phyloP scores from a whole-genome alignment of 768 basidiomycete genomes.

The Sutorius australiensis region DNA sequence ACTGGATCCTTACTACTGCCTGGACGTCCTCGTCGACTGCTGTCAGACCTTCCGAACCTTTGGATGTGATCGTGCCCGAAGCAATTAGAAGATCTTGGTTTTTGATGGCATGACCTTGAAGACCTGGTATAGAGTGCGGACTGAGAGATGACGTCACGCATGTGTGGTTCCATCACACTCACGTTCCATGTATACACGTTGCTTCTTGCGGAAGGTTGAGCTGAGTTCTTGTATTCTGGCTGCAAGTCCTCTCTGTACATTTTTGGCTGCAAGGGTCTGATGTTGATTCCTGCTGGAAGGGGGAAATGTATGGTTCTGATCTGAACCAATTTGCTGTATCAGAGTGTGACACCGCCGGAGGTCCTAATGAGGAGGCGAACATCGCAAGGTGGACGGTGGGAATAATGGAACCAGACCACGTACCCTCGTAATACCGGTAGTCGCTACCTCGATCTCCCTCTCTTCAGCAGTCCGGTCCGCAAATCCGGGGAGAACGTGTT shows the following conservation, averaged over 20 bases:
- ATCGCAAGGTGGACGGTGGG: slow-evolving; percentile 3
- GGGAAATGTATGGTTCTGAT: slow-evolving; percentile 61
- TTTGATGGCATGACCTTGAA: slow-evolving; percentile 97
- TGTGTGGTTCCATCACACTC: slow-evolving; percentile 35
- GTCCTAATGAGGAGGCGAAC: slow-evolving; percentile 27
- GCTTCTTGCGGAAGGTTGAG: slow-evolving; percentile 92
- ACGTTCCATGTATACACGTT: slow-evolving; percentile 98
- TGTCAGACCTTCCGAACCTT: slow-evolving; percentile 75
- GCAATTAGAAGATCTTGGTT: slow-evolving; percentile 93
- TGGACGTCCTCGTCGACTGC: slow-evolving; percentile 89
- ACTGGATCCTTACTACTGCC: slow-evolving; percentile 62
- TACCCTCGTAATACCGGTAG: slow-evolving; percentile 86
- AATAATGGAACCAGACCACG: slow-evolving; percentile 20
- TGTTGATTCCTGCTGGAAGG: slow-evolving; percentile 46
- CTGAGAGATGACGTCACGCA: slow-evolving; percentile 13
- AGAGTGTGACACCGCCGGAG: slow-evolving; percentile 42
- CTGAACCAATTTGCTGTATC: slow-evolving; percentile 66
- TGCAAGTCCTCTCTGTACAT: slow-evolving; percentile 94
- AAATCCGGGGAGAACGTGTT: slow-evolving; percentile 94
- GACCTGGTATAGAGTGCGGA: slow-evolving; percentile 46
- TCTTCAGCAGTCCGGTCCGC: slow-evolving; percentile 93
- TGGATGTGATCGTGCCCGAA: slow-evolving; percentile 78
- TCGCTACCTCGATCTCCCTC: slow-evolving; percentile 84
- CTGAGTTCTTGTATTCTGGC: slow-evolving; percentile 93
- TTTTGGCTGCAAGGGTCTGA: slow-evolving; percentile 73